Evolutionary conservation across 2,329 filamentous ascomycete genomes (phyloP).

Genomic region (Colletotrichum australisinense): DNA sequence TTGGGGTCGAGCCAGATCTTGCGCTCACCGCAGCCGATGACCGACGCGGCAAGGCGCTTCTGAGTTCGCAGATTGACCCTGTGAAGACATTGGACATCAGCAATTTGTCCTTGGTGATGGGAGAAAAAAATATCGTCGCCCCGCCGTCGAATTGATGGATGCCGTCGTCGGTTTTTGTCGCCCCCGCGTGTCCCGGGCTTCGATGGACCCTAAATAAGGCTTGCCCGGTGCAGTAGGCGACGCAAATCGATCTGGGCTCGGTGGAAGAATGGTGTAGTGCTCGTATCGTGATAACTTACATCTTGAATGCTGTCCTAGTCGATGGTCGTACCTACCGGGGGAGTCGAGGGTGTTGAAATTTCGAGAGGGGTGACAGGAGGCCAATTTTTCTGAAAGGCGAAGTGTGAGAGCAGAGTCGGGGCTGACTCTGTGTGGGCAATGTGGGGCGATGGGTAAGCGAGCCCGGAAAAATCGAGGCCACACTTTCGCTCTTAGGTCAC

Average conservation of each 20-base stretch:
- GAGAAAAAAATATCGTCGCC: background rate
- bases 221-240: constrained; percentile 20
- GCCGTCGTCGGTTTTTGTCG: constrained; percentile 10
- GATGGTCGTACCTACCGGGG: constrained; percentile 48
- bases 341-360: constrained; percentile 46
- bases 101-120: background rate
- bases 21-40: constrained; percentile 99
- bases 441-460: constrained; percentile 45
- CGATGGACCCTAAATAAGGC: background rate
- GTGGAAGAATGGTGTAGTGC: constrained; percentile 8
- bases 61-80: constrained; percentile 99
- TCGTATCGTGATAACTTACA: constrained; percentile 46
- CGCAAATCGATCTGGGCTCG: constrained; percentile 24
- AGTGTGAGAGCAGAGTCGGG: constrained; percentile 43
- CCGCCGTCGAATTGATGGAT: background rate
- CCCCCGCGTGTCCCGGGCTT: constrained; percentile 7
- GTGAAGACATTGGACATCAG: constrained; percentile 40
- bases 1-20: constrained; percentile 99
- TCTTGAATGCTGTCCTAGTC: constrained; percentile 50
- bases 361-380: constrained; percentile 49
- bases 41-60: constrained; percentile 99
- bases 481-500: constrained; percentile 32
- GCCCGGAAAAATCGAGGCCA: constrained; percentile 42
- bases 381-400: constrained; percentile 43
- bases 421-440: constrained; percentile 55